Conservation (phyloP, 2,329 filamentous ascomycete species). For the Aspergillus sp. region DNA sequence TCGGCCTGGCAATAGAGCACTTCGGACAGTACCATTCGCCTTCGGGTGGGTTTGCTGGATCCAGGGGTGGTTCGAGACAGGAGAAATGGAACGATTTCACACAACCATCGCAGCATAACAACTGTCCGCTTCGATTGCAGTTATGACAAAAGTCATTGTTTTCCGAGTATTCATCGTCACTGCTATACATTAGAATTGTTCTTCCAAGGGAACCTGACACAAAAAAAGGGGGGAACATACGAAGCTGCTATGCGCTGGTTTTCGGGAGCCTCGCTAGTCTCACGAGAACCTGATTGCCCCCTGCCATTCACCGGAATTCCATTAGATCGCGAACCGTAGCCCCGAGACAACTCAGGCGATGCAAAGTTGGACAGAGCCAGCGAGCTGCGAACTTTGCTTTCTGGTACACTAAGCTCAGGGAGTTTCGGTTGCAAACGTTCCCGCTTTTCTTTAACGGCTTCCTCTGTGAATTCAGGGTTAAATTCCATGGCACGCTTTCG, state of each 20-base stretch:
- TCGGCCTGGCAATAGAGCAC: conserved; percentile 45
- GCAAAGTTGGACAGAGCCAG: conserved; percentile 9
- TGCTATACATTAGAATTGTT: conserved; percentile 9
- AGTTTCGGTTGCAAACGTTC: conserved; percentile 15
- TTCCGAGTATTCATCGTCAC: conserved; percentile 40
- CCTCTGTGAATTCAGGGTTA: conserved; percentile 22
- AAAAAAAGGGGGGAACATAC: neutral
- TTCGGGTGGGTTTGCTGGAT: conserved; percentile 56
- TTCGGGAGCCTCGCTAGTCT: conserved; percentile 19
- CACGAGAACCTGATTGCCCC: conserved; percentile 12
- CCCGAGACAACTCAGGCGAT: conserved; percentile 5
- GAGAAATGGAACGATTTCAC: conserved; percentile 81
- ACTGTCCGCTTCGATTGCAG: conserved; percentile 73
- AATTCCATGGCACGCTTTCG: conserved; percentile 24
- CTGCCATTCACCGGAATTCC: conserved; percentile 1
- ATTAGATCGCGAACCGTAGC: conserved; percentile 1
- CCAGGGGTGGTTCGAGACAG: conserved; percentile 75
- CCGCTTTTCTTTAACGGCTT: conserved; percentile 20
- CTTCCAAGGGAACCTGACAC: neutral
- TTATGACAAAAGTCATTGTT: conserved; percentile 88
- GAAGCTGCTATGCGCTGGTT: conserved; percentile 17
- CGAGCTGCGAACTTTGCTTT: conserved; percentile 22
- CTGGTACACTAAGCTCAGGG: conserved; percentile 14
- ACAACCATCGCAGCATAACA: conserved; percentile 93
- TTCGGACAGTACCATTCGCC: conserved; percentile 78